These are phyloP conservation scores for Trichosporon asahii DNA, from an alignment of 1,284 basidiomycete genomes.

Conservation along the genomic window DNA sequence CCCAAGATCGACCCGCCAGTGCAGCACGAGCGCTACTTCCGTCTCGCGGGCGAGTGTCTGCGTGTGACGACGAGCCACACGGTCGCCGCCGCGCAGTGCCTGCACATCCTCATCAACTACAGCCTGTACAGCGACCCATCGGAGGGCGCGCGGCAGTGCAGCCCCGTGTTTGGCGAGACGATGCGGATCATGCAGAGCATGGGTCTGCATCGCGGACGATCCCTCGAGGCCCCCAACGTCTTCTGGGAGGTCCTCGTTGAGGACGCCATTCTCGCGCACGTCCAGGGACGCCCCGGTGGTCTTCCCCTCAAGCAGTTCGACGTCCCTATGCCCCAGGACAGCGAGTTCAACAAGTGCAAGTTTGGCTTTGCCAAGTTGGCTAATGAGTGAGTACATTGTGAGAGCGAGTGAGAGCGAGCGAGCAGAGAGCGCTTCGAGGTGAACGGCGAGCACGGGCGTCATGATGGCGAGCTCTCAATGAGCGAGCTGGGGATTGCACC, in stretches of 20 bases:
- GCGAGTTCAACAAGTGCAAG: constrained; percentile 10
- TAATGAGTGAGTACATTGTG: background rate
- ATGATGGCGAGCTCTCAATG: too few relatives aligned
- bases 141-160: background rate
- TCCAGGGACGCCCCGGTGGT: background rate
- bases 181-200: constrained; percentile 8
- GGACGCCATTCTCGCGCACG: constrained; percentile 1
- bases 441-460: background rate
- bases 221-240: background rate
- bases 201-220: background rate
- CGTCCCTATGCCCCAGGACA: constrained; percentile 2
- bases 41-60: constrained; percentile 5
- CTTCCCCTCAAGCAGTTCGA: background rate
- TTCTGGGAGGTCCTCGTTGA: constrained; percentile 6
- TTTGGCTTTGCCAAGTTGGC: background rate
- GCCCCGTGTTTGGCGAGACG: constrained; percentile 1
- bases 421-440: background rate
- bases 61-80: constrained; percentile 3
- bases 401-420: background rate
- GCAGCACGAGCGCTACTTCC: constrained; percentile 8
- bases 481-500: background rate
- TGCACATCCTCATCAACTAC: constrained; percentile 7
- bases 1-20: background rate
- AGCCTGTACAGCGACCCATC: background rate
- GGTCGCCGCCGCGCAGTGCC: background rate